Conservation (phyloP, 768 basidiomycete species). For the Hemileccinum rubropunctum region DNA sequence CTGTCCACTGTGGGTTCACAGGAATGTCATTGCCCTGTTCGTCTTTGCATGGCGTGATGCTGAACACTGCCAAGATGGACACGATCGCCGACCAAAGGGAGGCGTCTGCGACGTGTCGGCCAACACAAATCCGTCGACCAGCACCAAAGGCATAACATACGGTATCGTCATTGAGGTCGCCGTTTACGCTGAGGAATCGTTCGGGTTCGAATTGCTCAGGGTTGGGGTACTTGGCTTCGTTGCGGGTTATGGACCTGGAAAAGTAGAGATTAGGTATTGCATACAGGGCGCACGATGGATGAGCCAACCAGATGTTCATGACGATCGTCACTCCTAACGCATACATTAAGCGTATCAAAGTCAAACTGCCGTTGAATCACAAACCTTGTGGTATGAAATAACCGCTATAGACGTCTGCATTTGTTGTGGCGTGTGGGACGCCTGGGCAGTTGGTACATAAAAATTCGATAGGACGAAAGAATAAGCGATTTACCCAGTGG, state of each 20-base stretch:
- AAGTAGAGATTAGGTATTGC: not conserved
- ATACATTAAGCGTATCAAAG: not conserved
- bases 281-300: not conserved
- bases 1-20: constrained; percentile 22
- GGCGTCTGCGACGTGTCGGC: constrained; percentile 40
- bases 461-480: not conserved
- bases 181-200: constrained; percentile 28
- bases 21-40: constrained; percentile 22
- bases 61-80: constrained; percentile 34
- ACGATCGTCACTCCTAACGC: constrained; percentile 27
- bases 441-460: constrained; percentile 15
- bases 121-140: constrained; percentile 40
- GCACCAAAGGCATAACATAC: constrained; percentile 33
- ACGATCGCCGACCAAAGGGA: constrained; percentile 37
- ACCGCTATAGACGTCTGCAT: constrained; percentile 43
- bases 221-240: constrained; percentile 33
- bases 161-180: constrained; percentile 29
- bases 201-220: constrained; percentile 37
- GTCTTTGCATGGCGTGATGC: constrained; percentile 30
- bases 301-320: constrained; percentile 25
- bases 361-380: not conserved
- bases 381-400: constrained; percentile 55
- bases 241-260: constrained; percentile 31
- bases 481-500: constrained; percentile 29
- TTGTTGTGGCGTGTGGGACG: constrained; percentile 34